Percentiles rank a stretch among this genome's conserved stretches.
These are phyloP conservation scores for Pyrenochaeta sp. DNA, from an alignment of 2,329 filamentous ascomycete species.

Conservation along the genomic window DNA sequence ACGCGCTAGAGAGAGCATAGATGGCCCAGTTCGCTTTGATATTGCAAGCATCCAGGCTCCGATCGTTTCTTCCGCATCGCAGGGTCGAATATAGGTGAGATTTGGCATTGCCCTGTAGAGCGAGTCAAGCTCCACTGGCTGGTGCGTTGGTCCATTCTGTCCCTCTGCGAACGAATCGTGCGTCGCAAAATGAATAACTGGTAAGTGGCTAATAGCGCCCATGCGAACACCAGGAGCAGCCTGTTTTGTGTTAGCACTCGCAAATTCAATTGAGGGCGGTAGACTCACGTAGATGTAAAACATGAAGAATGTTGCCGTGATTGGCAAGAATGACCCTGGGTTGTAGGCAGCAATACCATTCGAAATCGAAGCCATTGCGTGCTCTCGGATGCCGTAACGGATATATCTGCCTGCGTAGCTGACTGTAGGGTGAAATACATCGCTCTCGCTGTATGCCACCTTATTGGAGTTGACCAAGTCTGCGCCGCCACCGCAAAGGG, in stretches of 20 bases:
- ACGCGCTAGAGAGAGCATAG: slow-evolving; percentile 60
- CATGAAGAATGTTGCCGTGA: slow-evolving; percentile 69
- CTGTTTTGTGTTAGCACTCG: no score
- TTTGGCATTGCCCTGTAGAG: slow-evolving; percentile 71
- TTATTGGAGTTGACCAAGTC: slow-evolving; percentile 63
- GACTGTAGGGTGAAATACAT: slow-evolving; percentile 61
- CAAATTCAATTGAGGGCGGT: no score
- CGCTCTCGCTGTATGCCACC: slow-evolving; percentile 60
- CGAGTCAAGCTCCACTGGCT: slow-evolving; percentile 65
- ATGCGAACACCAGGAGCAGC: slow-evolving; percentile 67
- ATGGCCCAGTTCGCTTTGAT: slow-evolving; percentile 44
- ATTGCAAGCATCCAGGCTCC: slow-evolving; percentile 63
- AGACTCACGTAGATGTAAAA: slow-evolving; percentile 62
- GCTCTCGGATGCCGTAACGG: slow-evolving; percentile 49
- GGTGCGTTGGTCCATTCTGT: slow-evolving; percentile 69
- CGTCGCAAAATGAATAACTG: slow-evolving; percentile 67
- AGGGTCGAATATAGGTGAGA: slow-evolving; percentile 66
- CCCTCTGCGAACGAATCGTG: slow-evolving; percentile 65
- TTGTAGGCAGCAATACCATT: slow-evolving; percentile 65
- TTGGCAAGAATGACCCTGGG: slow-evolving; percentile 60
- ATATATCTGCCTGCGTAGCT: slow-evolving; percentile 64
- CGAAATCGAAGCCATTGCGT: slow-evolving; percentile 47
- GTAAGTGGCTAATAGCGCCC: slow-evolving; percentile 65
- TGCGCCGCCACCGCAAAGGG: slow-evolving; percentile 71
- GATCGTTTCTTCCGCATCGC: slow-evolving; percentile 65